Evolutionary conservation across 768 basidiomycete species (phyloP).

Genomic region (Fibroporia radiculosa): DNA sequence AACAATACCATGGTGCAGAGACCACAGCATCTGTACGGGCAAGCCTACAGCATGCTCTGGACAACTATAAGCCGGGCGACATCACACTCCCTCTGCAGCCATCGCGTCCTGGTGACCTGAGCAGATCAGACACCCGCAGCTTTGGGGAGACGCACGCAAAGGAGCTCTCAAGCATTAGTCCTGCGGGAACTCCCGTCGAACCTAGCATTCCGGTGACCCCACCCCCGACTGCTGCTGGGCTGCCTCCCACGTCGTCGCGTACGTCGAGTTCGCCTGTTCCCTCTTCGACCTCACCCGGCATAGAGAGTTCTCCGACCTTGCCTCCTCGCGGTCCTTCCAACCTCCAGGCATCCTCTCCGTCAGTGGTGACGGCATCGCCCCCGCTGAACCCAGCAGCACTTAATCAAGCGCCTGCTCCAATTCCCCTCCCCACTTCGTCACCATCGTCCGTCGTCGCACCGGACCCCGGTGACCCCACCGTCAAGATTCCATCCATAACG

Average conservation of each 20-base stretch:
- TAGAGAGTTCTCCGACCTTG: no score
- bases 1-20: constrained; percentile 49
- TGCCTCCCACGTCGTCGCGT: constrained; percentile 10
- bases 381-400: constrained; percentile 23
- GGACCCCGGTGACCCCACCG: constrained; percentile 21
- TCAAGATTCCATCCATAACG: constrained; percentile 26
- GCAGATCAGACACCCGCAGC: constrained; percentile 67
- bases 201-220: constrained; percentile 36
- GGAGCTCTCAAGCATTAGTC: constrained; percentile 55
- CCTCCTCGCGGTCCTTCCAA: background rate
- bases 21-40: constrained; percentile 65
- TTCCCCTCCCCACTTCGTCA: constrained; percentile 12
- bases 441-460: constrained; percentile 21
- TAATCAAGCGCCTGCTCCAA: constrained; percentile 23
- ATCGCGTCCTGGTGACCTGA: constrained; percentile 43
- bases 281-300: background rate
- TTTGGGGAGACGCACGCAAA: constrained; percentile 80
- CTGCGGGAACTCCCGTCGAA: constrained; percentile 20
- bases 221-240: constrained; percentile 22
- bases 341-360: constrained; percentile 12
- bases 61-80: constrained; percentile 68
- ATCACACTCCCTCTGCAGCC: constrained; percentile 41
- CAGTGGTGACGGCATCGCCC: constrained; percentile 12
- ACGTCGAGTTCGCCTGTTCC: constrained; percentile 15
- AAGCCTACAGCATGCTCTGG: constrained; percentile 69